Evolutionary conservation across 225 moss, liverwort and hornwort genomes (phyloP).

Genomic region (Polytrichum commune): DNA sequence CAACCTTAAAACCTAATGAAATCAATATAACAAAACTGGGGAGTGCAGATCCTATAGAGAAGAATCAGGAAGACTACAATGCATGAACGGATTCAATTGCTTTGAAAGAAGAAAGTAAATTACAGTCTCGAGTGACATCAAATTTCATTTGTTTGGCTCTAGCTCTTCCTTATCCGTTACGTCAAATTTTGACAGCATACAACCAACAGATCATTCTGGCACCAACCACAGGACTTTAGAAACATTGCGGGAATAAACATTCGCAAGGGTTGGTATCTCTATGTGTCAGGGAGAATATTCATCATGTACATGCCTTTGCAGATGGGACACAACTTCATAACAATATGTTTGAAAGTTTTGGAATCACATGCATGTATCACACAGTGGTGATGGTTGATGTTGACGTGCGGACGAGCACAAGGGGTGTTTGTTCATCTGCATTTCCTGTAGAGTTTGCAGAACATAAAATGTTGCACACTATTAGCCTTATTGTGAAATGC

Average conservation of each 20-base stretch:
- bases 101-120: too few relatives aligned
- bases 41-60: too few relatives aligned
- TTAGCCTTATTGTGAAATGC: background rate
- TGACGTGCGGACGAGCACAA: constrained; percentile 67
- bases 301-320: background rate
- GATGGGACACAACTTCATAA: background rate
- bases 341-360: background rate
- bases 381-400: background rate
- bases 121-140: too few relatives aligned
- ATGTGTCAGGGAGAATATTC: background rate
- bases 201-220: background rate
- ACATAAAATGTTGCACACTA: background rate
- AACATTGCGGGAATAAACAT: background rate
- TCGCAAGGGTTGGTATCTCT: too few relatives aligned
- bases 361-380: background rate
- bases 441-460: constrained; percentile 53
- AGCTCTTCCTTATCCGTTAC: too few relatives aligned
- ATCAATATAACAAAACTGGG: too few relatives aligned
- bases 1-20: too few relatives aligned
- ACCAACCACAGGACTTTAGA: background rate
- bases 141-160: too few relatives aligned
- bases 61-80: too few relatives aligned
- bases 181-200: too few relatives aligned
- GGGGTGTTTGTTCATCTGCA: constrained; percentile 94
- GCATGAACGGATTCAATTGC: too few relatives aligned